phyloP scores from a whole-genome alignment of 1,284 basidiomycete genomes.

The Amylostereum chailletii region DNA sequence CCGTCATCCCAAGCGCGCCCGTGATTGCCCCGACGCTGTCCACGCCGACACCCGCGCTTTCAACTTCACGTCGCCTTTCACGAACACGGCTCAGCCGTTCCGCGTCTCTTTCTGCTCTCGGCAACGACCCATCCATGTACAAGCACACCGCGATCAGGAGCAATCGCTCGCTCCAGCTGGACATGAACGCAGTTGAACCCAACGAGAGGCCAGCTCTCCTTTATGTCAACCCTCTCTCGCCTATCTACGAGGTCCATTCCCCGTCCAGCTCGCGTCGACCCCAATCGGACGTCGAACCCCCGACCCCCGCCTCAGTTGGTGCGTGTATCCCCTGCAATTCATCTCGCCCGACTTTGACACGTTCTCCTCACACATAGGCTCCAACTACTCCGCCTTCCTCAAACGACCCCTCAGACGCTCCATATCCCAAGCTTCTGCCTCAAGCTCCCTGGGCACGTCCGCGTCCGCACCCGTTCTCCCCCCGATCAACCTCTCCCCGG shows the following conservation, averaged over 20 bases:
- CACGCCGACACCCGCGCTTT: neutral
- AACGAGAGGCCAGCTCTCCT: constrained; percentile 1
- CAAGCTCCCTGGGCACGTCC: constrained; percentile 42
- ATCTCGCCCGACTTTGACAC: constrained; percentile 1
- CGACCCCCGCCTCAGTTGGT: constrained; percentile 20
- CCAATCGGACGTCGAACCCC: constrained; percentile 19
- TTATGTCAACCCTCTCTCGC: constrained; percentile 16
- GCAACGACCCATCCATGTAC: constrained; percentile 4
- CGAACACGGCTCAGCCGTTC: constrained; percentile 10
- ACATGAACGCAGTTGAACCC: constrained; percentile 3
- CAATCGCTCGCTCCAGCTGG: constrained; percentile 12
- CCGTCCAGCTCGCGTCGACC: neutral
- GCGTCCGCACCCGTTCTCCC: constrained; percentile 26
- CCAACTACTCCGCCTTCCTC: constrained; percentile 35
- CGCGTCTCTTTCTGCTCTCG: constrained; percentile 8
- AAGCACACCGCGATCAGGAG: constrained; percentile 10
- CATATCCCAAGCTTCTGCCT: constrained; percentile 44
- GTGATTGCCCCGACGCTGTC: neutral
- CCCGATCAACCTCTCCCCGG: constrained; percentile 35
- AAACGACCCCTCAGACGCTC: constrained; percentile 47
- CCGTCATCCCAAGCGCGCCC: too few relatives aligned
- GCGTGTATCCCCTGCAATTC: neutral
- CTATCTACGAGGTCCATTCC: constrained; percentile 16
- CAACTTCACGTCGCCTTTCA: constrained; percentile 6
- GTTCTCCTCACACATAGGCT: constrained; percentile 5